Base-by-base conservation (phyloP, 805 yeast genomes). In the Blastobotrys parvus region DNA sequence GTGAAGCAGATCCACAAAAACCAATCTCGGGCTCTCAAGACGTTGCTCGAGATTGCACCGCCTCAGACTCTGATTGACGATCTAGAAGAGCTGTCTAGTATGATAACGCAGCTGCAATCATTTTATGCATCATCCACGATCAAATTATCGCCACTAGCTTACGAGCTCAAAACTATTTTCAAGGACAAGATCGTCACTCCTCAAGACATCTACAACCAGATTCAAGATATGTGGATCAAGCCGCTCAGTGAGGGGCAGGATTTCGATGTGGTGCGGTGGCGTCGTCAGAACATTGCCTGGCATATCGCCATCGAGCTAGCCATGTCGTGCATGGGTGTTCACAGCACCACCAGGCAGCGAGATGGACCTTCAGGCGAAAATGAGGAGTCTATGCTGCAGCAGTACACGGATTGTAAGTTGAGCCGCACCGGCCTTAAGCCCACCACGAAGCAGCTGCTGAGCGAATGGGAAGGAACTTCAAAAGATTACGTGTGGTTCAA, bases 181-280 rank as follows among this genome's bases (percentile, higher is more conserved):
- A 46, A 44, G 11, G 38, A 38, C 17, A 39, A 35, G 13, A 38
- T 41, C 6, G 25, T 43, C 20, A 37, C 29, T n/a, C n/a, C 31
- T 8, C 45, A 41, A 13, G 44, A 38, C 4, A 41, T 51, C 4
- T 40, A 46, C 32, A 44, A 49, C 6, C 39, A 47, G 23, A 41
- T 55, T 21, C 13, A 42, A 16, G 41, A 44, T 7, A 45, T 53
- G 32, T 58, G 59, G 56, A 48, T 56, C 25, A 49, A 50, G 10
- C 52, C 61, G 2, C 44, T 55, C 15, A 23, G 29, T 20, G 42
- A 35, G n/a, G 35, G 45, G 16, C 38, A 51, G 48, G 56, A 47
- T 44, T 19, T 47, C 42, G 32, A 56, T 47, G 15, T 50, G 52
- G 23, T 57, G 48, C 17, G 47, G 39, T 20, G 50, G 43, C 39